Conservation (phyloP, 352 stramenopile genomes). For the Phytophthora pinifolia region DNA sequence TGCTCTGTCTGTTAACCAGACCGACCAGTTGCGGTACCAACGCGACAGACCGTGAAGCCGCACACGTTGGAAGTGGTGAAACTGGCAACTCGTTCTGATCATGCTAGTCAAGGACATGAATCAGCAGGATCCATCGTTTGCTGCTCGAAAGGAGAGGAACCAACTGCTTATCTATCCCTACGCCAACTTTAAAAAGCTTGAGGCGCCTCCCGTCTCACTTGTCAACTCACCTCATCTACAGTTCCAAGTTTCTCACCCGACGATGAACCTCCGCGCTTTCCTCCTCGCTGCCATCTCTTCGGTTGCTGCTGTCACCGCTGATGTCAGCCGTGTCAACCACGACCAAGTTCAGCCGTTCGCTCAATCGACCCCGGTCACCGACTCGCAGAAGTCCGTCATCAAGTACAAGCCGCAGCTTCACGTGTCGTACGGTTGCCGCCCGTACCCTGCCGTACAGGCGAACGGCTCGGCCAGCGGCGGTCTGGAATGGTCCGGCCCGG, state of each 20-base stretch:
- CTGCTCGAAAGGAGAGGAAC: conserved; percentile 1
- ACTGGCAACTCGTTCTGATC: conserved; percentile 13
- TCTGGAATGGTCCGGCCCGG: conserved; percentile 28
- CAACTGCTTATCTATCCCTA: neutral
- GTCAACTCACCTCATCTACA: conserved; percentile 2
- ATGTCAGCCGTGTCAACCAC: conserved; percentile 28
- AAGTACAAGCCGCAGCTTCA: conserved; percentile 25
- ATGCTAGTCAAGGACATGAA: neutral
- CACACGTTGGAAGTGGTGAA: conserved; percentile 1
- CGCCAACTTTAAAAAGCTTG: too few relatives aligned
- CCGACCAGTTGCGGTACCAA: conserved; percentile 14
- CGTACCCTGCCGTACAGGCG: conserved; percentile 36
- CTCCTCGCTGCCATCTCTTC: conserved; percentile 12
- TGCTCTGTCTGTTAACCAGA: too few relatives aligned
- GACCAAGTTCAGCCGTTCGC: conserved; percentile 18
- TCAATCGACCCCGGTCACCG: conserved; percentile 6
- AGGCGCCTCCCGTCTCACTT: conserved; percentile 6
- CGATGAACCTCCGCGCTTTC: conserved; percentile 23
- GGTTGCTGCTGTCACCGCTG: conserved; percentile 1
- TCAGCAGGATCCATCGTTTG: conserved; percentile 2
- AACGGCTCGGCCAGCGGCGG: conserved; percentile 29
- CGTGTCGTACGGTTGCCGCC: conserved; percentile 33
- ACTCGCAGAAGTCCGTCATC: conserved; percentile 11
- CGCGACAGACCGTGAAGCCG: conserved; percentile 3
- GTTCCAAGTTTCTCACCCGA: neutral